Base-by-base conservation (phyloP, 2,329 filamentous ascomycete species). In the Nigrograna mackinnonii region DNA sequence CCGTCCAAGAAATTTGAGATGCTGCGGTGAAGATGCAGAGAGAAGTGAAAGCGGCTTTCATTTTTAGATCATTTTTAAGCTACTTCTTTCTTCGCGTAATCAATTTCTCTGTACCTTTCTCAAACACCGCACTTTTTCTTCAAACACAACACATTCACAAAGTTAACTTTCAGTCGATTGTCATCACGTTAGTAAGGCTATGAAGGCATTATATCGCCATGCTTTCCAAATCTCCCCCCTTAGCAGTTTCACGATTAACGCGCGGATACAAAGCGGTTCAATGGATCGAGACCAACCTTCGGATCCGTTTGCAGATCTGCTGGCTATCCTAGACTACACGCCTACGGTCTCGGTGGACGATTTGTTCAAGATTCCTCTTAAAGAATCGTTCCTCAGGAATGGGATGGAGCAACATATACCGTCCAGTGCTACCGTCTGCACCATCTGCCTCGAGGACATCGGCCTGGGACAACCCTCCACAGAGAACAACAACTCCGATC, bases 1-100 rank as follows among this genome's bases (percentile, higher is more conserved):
- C 24, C n/a, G 6, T n/a, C 14, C 5, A 46, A 31, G 39, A 43
- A 21, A 22, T 44, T 41, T 19, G 45, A 44, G 16, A 3, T 24
- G 11, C 19, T 47, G 32, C 28, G 35, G 18, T 38, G 35, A 39
- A 13, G 35, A n/a, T 17, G 14, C 34, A 11, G 17, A 18, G 14
- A 17, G 9, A 17, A 21, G 34, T 17, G 9, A 21, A 9, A 36
- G 6, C 5, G 16, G 34, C 16, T 9, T 6, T 36, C 9, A 9
- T 21, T 36, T 19, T 12, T 17, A 9, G 31, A 34, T 9, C 7
- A 16, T 11, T 34, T 34, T 9, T 28, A 9, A 9, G 9, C 24
- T n/a, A 28, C 9, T 28, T 9, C 9, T n/a, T 9, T 9, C n/a
- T n/a, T 9, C 9, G 9, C 9, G 9, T 28, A n/a, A 9, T 28